Conservation (phyloP, 2,329 filamentous ascomycete genomes). For the Coniochaeta hoffmannii region DNA sequence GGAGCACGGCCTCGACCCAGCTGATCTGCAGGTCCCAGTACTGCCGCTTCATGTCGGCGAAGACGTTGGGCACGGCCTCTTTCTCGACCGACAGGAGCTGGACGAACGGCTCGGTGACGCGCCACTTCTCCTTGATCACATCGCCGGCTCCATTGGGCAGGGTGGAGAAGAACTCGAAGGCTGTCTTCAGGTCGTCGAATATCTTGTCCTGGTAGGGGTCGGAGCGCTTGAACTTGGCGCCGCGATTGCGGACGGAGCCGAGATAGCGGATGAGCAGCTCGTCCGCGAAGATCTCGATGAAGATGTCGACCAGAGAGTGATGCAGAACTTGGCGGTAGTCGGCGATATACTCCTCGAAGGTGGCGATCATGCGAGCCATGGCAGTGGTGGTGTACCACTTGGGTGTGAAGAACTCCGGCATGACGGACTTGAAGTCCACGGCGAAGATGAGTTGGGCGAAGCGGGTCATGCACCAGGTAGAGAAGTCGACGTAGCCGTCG, state of each 20-base stretch:
- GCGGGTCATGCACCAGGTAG: slow-evolving; percentile 82
- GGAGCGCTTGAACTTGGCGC: slow-evolving; percentile 75
- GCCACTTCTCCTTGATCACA: slow-evolving; percentile 85
- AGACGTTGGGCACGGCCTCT: slow-evolving; percentile 65
- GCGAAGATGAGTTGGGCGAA: slow-evolving; percentile 84
- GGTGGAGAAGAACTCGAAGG: slow-evolving; percentile 79
- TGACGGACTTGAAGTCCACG: slow-evolving; percentile 78
- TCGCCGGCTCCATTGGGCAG: slow-evolving; percentile 64
- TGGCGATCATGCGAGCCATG: slow-evolving; percentile 90
- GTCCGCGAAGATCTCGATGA: slow-evolving; percentile 88
- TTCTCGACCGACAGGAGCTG: slow-evolving; percentile 72
- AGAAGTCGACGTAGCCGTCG: slow-evolving; percentile 91
- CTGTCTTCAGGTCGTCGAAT: slow-evolving; percentile 83
- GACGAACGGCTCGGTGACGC: slow-evolving; percentile 79
- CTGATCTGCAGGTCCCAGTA: slow-evolving; percentile 94
- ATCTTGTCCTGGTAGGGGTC: slow-evolving; percentile 92
- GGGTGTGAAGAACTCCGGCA: slow-evolving; percentile 84
- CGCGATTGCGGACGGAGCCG: slow-evolving; percentile 76
- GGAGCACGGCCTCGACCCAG: slow-evolving; percentile 90
- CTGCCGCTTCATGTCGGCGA: slow-evolving; percentile 71
- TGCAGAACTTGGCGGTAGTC: slow-evolving; percentile 84
- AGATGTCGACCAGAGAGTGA: slow-evolving; percentile 79
- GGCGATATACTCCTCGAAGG: slow-evolving; percentile 87
- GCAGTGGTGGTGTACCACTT: slow-evolving; percentile 81
- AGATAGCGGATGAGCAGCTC: slow-evolving; percentile 85